Base-by-base conservation (phyloP, 2,329 filamentous ascomycete genomes). In the Neofusicoccum kwambonambiense region DNA sequence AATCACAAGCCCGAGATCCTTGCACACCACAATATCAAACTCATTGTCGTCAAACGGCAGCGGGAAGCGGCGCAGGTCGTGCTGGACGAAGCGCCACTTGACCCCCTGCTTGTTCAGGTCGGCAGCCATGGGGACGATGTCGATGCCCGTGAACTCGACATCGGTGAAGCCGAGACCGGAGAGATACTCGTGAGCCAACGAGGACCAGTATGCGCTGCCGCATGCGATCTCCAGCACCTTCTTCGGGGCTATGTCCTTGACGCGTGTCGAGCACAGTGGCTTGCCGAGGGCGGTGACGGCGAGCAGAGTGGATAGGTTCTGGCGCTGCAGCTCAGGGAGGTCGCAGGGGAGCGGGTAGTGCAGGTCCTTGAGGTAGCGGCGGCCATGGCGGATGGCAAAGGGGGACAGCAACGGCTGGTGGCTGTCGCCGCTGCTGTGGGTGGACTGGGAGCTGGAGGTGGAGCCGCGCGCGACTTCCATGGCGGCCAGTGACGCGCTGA, bases 331-430 rank as follows among this genome's bases (percentile, higher is more conserved):
- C 78, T 97, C 93, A 45, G 89, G 82, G 45, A 97, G 85, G 78
- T 97, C 94, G 79, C 90, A 90, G 44, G 94, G 94, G 2, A 97
- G 82, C n/a, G 92, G 92, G 72, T 98, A 97, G 7, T 87, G 80
- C 35, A 91, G 81, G 72, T 96, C 91, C 73, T 90, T 87, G 68
- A 96, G 85, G 78, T 94, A 97, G 52, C 90, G 90, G 65, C 93
- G 90, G 61, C 92, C 92, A 80, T 95, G 89, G 72, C 90, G 88
- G 68, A 89, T 80, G 69, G 90, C 80, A 71, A 93, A 90, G 7
- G 89, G 87, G 70, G 80, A 81, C 69, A 74, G 73, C 34, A 68
- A 68, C 34, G 69, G 63, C 41, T 64, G 49, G 41, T 64, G 62
- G 65, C 60, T 63, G 44, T 70, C 69, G 17, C 74, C 72, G 60